phyloP scores from a whole-genome alignment of 2,329 filamentous ascomycete species.

The Sporothrix luriei region DNA sequence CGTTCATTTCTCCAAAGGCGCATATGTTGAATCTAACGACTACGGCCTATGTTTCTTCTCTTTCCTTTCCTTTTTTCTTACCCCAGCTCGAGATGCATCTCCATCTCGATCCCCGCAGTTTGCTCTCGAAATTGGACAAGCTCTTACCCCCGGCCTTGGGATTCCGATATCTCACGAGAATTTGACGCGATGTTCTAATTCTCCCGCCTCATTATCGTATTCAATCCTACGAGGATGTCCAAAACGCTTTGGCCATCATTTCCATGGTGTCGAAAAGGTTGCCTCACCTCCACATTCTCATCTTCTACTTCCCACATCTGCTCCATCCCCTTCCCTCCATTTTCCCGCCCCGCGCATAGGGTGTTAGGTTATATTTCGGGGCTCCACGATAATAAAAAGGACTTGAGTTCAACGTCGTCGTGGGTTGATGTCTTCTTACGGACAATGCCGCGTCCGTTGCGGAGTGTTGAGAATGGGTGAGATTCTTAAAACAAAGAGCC shows the following conservation, averaged over 20 bases:
- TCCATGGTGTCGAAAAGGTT: background rate
- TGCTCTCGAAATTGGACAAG: background rate
- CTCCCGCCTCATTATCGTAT: background rate
- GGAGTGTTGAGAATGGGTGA: background rate
- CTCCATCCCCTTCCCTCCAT: background rate
- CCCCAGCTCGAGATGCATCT: background rate
- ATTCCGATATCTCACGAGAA: background rate
- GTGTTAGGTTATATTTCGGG: too few species aligned
- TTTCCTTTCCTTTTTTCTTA: too few species aligned
- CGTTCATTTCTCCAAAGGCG: too few species aligned
- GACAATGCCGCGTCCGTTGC: background rate
- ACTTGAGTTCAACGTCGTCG: background rate
- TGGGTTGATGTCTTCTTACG: slow-evolving; percentile 14
- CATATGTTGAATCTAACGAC: too few species aligned
- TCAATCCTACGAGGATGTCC: background rate
- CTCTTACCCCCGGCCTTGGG: background rate
- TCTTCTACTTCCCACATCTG: background rate
- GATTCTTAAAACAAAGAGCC: background rate
- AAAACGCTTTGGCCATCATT: background rate
- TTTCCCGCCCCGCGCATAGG: background rate
- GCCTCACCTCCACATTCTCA: background rate
- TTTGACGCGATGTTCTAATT: background rate
- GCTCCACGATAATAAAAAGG: slow-evolving; percentile 1
- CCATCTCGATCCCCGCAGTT: background rate
- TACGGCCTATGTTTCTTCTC: too few species aligned